Conservation (phyloP, 2,329 filamentous ascomycete genomes). For the Colletotrichum orchidophilum region DNA sequence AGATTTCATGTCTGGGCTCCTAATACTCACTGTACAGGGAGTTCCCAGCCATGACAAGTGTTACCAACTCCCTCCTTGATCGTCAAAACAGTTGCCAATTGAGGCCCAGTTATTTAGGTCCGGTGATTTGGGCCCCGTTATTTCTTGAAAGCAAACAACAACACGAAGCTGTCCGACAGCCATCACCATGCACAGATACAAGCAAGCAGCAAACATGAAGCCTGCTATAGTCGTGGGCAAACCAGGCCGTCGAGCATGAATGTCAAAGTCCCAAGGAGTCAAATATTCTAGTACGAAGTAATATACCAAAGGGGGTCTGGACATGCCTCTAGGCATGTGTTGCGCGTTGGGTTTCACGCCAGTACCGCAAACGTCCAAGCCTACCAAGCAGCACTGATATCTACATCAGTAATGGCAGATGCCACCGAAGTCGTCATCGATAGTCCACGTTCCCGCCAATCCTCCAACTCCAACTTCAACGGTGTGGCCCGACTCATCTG, state of each 20-base stretch:
- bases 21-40: too few species aligned
- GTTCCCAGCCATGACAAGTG: too few species aligned
- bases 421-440: conserved; percentile 80
- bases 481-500: conserved; percentile 48
- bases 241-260: neutral
- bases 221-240: neutral
- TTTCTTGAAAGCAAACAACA: neutral
- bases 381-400: neutral
- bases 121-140: too few species aligned
- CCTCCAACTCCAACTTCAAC: conserved; percentile 66
- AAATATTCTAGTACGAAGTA: neutral
- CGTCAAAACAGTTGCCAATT: too few species aligned
- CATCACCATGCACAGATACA: neutral
- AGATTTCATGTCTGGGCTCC: too few species aligned
- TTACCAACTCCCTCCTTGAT: too few species aligned
- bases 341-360: conserved; percentile 16
- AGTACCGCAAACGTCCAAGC: neutral
- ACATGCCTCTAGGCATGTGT: neutral
- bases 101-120: too few species aligned
- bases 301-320: neutral
- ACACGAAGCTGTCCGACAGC: too few species aligned
- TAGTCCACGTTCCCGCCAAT: conserved; percentile 86
- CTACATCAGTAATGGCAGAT: conserved; percentile 62
- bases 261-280: neutral
- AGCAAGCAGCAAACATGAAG: neutral